phyloP scores from a whole-genome alignment of 129 eudicot genomes.

The Flaveria brownii region DNA sequence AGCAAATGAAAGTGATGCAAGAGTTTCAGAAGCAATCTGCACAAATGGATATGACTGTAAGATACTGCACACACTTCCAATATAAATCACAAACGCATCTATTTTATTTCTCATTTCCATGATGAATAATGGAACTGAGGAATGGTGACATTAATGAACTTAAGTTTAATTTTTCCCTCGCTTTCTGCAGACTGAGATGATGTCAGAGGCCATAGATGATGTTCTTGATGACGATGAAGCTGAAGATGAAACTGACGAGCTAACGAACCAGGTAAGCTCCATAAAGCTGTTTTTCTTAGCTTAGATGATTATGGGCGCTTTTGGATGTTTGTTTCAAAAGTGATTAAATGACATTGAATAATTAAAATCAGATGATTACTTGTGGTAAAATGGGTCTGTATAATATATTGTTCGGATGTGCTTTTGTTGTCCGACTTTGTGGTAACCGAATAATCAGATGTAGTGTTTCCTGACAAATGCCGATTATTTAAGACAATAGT shows the following conservation, averaged over 20 bases:
- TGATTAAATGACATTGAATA: neutral
- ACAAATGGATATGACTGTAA: conserved; percentile 99
- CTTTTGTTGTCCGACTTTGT: neutral
- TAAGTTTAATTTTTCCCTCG: neutral
- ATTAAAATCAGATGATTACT: neutral
- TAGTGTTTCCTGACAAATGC: neutral
- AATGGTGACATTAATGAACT: neutral
- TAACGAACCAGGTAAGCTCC: conserved; percentile 78
- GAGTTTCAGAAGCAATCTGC: conserved; percentile 98
- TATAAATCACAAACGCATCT: neutral
- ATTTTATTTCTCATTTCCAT: neutral
- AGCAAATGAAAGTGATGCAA: conserved; percentile 82
- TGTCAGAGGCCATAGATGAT: conserved; percentile 97
- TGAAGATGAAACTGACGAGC: conserved; percentile 96
- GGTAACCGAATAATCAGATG: neutral
- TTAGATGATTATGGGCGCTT: conserved; percentile 6
- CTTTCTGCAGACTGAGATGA: conserved; percentile 86
- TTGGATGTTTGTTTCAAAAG: conserved; percentile 9
- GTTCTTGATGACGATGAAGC: conserved; percentile 94
- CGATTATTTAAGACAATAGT: neutral
- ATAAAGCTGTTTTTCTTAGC: conserved; percentile 2
- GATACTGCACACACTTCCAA: conserved; percentile 33
- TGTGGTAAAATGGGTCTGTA: neutral
- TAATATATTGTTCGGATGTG: neutral
- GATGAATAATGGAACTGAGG: neutral